phyloP scores from a whole-genome alignment of 2,329 filamentous ascomycete genomes.

The Fusarium sp. region DNA sequence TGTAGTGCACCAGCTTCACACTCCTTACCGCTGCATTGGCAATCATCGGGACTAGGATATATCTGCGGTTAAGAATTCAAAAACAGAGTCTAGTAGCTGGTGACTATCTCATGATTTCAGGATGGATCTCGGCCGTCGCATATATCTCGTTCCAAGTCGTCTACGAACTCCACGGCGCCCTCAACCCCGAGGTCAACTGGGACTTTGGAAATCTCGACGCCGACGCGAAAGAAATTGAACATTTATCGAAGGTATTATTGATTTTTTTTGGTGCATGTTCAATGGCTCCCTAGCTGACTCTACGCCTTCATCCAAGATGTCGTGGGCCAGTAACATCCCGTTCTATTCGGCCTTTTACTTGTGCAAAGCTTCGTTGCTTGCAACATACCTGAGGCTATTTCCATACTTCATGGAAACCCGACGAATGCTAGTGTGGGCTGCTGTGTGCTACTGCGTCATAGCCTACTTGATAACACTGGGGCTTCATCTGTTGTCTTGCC shows the following conservation, averaged over 20 bases:
- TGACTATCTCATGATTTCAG: slow-evolving; percentile 33
- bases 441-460: slow-evolving; percentile 15
- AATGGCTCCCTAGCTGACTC: background rate
- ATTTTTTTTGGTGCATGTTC: fast-evolving
- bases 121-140: slow-evolving; percentile 22
- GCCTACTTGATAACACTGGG: slow-evolving; percentile 21
- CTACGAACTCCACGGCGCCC: slow-evolving; percentile 21
- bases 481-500: slow-evolving; percentile 36
- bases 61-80: slow-evolving; percentile 26
- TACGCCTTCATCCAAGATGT: slow-evolving; percentile 18
- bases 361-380: slow-evolving; percentile 29
- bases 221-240: slow-evolving; percentile 22
- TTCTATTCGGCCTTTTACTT: slow-evolving; percentile 36
- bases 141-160: slow-evolving; percentile 27
- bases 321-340: slow-evolving; percentile 37
- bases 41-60: slow-evolving; percentile 26
- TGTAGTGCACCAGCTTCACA: slow-evolving; percentile 20
- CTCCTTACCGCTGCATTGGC: slow-evolving; percentile 19
- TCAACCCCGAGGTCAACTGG: slow-evolving; percentile 29
- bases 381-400: slow-evolving; percentile 33
- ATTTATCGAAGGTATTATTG: slow-evolving; percentile 32
- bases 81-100: slow-evolving; percentile 17
- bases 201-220: slow-evolving; percentile 24
- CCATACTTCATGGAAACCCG: slow-evolving; percentile 30
- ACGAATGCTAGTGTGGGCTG: slow-evolving; percentile 26